Base-by-base conservation (phyloP, 2,329 filamentous ascomycete species). In the Alternaria sp. region DNA sequence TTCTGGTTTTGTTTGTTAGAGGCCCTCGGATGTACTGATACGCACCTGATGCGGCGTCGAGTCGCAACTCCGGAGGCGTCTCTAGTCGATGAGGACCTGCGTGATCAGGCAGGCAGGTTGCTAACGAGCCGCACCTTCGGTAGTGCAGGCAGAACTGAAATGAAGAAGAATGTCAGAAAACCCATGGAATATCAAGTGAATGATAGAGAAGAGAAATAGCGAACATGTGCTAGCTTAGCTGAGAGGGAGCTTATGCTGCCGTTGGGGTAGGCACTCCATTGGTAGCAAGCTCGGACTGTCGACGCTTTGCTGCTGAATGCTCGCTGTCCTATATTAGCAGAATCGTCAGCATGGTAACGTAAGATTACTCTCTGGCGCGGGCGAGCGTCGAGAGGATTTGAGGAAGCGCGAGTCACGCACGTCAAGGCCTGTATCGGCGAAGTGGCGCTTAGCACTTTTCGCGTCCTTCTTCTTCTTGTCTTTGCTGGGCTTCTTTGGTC, bases 351-450 rank as follows among this genome's bases (percentile, higher is more conserved):
- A 70, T 65, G 51, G 63, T 60, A 57, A 57, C 62, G 52, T 68
- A 62, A 65, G 20, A 38, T 56, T 67, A 62, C 65, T 63, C 68
- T 66, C 54, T 56, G 55, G 62, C 68, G 60, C 59, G 38, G 56
- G 32, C 55, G 28, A 59, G 59, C 61, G 57, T 57, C 61, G 67
- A 59, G 65, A 62, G 59, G 61, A 54, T 62, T 71, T 69, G 42
- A 48, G 62, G 30, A 54, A 41, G 64, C 61, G 61, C 64, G 66
- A 57, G 22, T 62, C 67, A 82, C 81, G 73, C 79, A 83, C 81
- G 73, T 83, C 80, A 63, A 83, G 70, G 63, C 79, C 80, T 48
- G 81, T 78, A 58, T 81, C 78, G 53, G 78, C 70, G 67, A 79
- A 77, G 57, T 74, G 81, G 59, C 81, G 81, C 73, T 83, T 83